Conservation (phyloP, 257 asterid species). For the Paraleonurus japonicus region DNA sequence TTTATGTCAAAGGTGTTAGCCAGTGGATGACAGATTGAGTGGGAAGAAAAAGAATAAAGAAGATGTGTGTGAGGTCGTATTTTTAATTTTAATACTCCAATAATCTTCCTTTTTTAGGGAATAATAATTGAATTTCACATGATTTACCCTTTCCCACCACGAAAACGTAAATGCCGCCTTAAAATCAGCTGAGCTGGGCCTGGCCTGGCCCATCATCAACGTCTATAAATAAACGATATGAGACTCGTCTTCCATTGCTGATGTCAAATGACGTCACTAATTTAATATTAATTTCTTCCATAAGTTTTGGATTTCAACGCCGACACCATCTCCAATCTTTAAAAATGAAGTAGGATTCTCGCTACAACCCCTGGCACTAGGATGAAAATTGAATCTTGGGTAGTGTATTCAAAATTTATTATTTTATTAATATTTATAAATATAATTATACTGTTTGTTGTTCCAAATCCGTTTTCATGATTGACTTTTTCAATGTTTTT, state of each 20-base stretch:
- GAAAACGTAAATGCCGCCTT: conserved; percentile 18
- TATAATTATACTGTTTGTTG: too few relatives aligned
- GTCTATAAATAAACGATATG: background rate
- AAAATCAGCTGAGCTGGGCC: conserved; percentile 21
- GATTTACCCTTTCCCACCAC: conserved; percentile 2
- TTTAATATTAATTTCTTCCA: background rate
- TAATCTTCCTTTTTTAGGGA: background rate
- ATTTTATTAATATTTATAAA: too few relatives aligned
- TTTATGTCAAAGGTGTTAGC: background rate
- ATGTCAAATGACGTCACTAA: background rate
- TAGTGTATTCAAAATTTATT: too few relatives aligned
- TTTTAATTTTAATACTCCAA: background rate
- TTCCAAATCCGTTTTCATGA: too few relatives aligned
- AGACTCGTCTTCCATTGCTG: background rate
- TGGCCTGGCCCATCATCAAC: conserved; percentile 24
- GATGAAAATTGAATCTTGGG: too few relatives aligned
- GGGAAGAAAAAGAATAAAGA: background rate
- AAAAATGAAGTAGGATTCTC: too few relatives aligned
- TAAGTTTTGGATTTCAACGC: background rate
- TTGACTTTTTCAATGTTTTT: too few relatives aligned
- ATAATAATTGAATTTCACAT: conserved; percentile 17
- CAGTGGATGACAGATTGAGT: background rate
- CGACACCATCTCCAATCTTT: too few relatives aligned
- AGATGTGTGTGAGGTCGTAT: background rate
- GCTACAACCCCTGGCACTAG: too few relatives aligned